These are phyloP conservation scores for Colletotrichum sp. DNA, from an alignment of 2,329 filamentous ascomycete species.

Conservation along the genomic window DNA sequence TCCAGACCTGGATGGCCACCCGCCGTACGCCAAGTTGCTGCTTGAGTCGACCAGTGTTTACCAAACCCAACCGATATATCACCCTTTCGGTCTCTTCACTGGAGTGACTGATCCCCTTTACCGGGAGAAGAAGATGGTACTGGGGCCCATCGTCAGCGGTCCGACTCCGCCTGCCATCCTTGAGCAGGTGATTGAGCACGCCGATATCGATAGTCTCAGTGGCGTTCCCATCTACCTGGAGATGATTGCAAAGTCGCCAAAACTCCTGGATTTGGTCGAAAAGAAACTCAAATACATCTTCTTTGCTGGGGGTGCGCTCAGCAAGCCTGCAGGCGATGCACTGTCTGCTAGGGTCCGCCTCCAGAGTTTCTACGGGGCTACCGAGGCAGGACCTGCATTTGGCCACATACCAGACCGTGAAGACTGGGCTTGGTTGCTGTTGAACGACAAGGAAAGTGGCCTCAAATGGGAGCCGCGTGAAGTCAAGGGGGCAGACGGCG, in stretches of 20 bases:
- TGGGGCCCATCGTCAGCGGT: slow-evolving; percentile 14
- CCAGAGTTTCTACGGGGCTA: slow-evolving; percentile 32
- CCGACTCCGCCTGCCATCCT: slow-evolving; percentile 28
- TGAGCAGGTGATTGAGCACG: slow-evolving; percentile 15
- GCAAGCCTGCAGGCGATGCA: slow-evolving; percentile 31
- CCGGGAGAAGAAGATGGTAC: slow-evolving; percentile 25
- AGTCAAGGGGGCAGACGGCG: slow-evolving; percentile 9
- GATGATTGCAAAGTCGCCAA: not conserved
- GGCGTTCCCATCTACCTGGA: slow-evolving; percentile 1
- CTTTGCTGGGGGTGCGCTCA: slow-evolving; percentile 34
- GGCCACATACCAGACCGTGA: slow-evolving; percentile 24
- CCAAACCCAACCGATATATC: slow-evolving; percentile 26
- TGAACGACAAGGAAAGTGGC: slow-evolving; percentile 24
- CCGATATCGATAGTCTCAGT: not conserved
- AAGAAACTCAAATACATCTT: slow-evolving; percentile 26
- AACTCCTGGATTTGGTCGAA: slow-evolving; percentile 26
- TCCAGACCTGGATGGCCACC: slow-evolving; percentile 8
- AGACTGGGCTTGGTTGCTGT: slow-evolving; percentile 36
- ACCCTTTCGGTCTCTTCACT: slow-evolving; percentile 21
- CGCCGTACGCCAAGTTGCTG: not conserved
- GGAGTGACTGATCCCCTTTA: slow-evolving; percentile 25
- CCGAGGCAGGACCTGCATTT: slow-evolving; percentile 30
- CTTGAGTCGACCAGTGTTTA: slow-evolving; percentile 2
- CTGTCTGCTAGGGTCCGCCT: slow-evolving; percentile 29
- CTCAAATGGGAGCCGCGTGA: not conserved